These are phyloP conservation scores for Corylus heterophylla DNA, from an alignment of 306 rosid species.

Conservation along the genomic window DNA sequence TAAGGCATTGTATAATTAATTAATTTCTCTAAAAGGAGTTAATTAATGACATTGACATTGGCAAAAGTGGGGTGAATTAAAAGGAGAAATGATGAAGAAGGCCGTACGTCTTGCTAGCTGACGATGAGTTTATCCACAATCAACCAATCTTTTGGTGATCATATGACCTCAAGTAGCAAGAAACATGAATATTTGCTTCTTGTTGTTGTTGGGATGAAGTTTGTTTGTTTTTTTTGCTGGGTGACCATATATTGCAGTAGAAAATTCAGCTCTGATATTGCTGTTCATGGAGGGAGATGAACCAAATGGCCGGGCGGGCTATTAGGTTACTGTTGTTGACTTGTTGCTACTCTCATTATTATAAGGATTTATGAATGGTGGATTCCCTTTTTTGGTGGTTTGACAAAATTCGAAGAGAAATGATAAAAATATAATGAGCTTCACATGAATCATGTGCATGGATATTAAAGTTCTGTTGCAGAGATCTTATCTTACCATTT, in stretches of 20 bases:
- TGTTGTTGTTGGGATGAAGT: conserved; percentile 2
- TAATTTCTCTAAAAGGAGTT: not conserved
- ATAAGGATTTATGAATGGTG: not conserved
- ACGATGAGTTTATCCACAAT: conserved; percentile 28
- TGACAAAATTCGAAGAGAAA: no score
- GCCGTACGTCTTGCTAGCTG: not conserved
- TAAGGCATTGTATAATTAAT: not conserved
- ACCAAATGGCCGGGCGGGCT: no score
- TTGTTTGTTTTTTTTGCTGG: not conserved
- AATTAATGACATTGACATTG: not conserved
- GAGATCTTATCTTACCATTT: no score
- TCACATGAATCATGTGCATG: no score
- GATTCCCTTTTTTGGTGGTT: not conserved
- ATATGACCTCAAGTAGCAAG: conserved; percentile 4
- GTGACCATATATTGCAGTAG: not conserved
- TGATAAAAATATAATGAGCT: no score
- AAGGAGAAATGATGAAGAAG: conserved; percentile 6
- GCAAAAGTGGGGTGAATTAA: conserved; percentile 17
- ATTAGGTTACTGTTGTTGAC: no score
- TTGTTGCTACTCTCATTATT: not conserved
- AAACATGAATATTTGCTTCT: not conserved
- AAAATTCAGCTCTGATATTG: not conserved
- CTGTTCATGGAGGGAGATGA: not conserved
- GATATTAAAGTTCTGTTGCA: no score
- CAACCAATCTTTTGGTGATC: conserved; percentile 21